Evolutionary conservation across 83 land plant species (phyloP).

Genomic region (Isoetes engelmannii): DNA sequence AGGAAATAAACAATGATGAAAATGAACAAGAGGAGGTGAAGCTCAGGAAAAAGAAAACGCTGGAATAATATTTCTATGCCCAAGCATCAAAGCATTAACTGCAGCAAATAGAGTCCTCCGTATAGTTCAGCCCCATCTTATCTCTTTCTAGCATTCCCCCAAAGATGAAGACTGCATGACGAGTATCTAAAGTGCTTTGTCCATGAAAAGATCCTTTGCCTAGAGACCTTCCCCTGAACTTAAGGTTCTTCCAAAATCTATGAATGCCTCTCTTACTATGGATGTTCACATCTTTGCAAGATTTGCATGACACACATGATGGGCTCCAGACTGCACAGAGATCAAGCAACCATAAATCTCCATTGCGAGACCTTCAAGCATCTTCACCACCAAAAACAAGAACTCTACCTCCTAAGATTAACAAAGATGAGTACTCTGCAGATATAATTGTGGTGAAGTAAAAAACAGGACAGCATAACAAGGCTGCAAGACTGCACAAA

Average conservation of each 20-base stretch:
- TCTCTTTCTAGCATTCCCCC: slow-evolving; percentile 96
- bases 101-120: slow-evolving; percentile 54
- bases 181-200: slow-evolving; percentile 54
- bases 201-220: slow-evolving; percentile 70
- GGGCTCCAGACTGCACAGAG: slow-evolving; percentile 31
- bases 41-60: too few species aligned
- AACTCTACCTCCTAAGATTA: slow-evolving; percentile 58
- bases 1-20: too few species aligned
- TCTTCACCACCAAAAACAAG: slow-evolving; percentile 95
- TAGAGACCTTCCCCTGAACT: slow-evolving; percentile 46
- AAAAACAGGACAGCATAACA: too few species aligned
- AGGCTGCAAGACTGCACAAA: too few species aligned
- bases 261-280: slow-evolving; percentile 6
- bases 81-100: slow-evolving; percentile 45
- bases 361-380: slow-evolving; percentile 61
- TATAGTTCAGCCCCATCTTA: slow-evolving; percentile 51
- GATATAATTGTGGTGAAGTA: too few species aligned
- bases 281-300: slow-evolving; percentile 6
- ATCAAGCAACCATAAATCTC: slow-evolving; percentile 89
- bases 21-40: too few species aligned
- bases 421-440: slow-evolving; percentile 83
- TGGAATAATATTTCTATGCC: too few species aligned
- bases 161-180: slow-evolving; percentile 54
- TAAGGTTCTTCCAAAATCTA: slow-evolving; percentile 71
- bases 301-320: slow-evolving; percentile 10